phyloP scores from a whole-genome alignment of 345 rosid species.

The Lagerstroemia speciosa region DNA sequence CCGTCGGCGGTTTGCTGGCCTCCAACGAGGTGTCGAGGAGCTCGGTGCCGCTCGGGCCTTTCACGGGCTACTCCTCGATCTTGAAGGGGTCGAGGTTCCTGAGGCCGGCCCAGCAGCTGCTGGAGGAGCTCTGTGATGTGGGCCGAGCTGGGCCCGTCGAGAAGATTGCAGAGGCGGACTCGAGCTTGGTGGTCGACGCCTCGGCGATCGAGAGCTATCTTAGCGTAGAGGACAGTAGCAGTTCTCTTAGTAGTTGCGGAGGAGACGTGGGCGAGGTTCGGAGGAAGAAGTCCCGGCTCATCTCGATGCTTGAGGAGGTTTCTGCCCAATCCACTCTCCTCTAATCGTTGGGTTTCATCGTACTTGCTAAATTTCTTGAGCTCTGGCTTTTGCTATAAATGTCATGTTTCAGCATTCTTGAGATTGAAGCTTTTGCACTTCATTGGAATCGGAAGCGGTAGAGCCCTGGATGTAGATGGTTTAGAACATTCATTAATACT shows the following conservation, averaged over 20 bases:
- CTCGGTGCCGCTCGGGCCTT: conserved; percentile 62
- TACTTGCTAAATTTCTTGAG: no score
- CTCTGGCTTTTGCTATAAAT: no score
- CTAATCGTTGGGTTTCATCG: no score
- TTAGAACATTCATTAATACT: neutral
- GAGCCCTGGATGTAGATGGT: neutral
- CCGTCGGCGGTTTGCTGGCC: conserved; percentile 19
- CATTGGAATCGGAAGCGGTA: neutral
- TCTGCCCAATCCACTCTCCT: no score
- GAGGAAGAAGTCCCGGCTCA: conserved; percentile 63
- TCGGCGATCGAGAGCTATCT: conserved; percentile 17
- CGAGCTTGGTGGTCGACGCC: conserved; percentile 42
- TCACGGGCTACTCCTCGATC: conserved; percentile 75
- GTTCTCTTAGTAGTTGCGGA: conserved; percentile 5
- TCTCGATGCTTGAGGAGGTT: conserved; percentile 91
- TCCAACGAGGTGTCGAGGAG: conserved; percentile 37
- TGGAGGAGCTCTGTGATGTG: conserved; percentile 67
- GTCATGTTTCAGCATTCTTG: neutral
- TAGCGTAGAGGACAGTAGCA: conserved; percentile 29
- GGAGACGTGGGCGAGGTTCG: conserved; percentile 40
- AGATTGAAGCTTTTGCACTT: neutral
- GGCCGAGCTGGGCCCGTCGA: conserved; percentile 49
- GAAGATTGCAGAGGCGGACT: conserved; percentile 30
- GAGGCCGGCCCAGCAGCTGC: conserved; percentile 78
- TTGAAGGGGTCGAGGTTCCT: conserved; percentile 74